A percentile compares a stretch with the other conserved stretches of the same genome.
Evolutionary conservation across 371 early-diverging fungal genomes (phyloP).

Genomic region (Actinomortierella ambigua): DNA sequence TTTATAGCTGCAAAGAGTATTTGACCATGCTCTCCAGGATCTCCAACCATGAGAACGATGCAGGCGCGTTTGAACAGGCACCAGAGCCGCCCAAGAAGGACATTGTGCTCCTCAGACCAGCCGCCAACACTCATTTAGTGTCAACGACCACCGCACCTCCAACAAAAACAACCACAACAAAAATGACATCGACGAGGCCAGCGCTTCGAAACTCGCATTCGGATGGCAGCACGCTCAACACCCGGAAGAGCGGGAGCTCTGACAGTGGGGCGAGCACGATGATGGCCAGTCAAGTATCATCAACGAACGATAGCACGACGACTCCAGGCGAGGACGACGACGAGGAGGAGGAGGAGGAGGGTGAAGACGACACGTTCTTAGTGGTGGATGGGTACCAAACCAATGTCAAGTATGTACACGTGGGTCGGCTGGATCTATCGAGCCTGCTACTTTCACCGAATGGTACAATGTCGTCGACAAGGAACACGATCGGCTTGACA

Average conservation of each 20-base stretch:
- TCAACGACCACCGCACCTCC: background rate
- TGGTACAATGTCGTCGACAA: constrained; percentile 37
- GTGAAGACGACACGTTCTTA: constrained; percentile 29
- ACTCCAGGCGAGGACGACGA: constrained; percentile 5
- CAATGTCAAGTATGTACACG: constrained; percentile 21
- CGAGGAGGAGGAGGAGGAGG: constrained; percentile 17
- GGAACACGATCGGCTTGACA: constrained; percentile 26
- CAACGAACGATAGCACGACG: constrained; percentile 9
- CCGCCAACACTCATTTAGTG: background rate
- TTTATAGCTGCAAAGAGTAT: constrained; percentile 28
- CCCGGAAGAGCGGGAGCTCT: constrained; percentile 25
- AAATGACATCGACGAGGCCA: too few species aligned
- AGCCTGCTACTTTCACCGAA: constrained; percentile 25
- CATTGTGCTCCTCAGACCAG: too few species aligned
- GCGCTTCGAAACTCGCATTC: constrained; percentile 24
- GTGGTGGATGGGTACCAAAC: constrained; percentile 46
- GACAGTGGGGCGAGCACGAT: constrained; percentile 35
- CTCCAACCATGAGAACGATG: constrained; percentile 3
- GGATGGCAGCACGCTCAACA: constrained; percentile 18
- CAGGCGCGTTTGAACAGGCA: constrained; percentile 9
- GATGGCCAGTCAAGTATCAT: constrained; percentile 2
- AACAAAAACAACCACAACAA: too few species aligned
- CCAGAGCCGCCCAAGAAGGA: constrained; percentile 39
- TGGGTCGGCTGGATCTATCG: constrained; percentile 25
- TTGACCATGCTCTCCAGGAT: constrained; percentile 22